Evolutionary conservation across 495 filamentous ascomycete species (phyloP).

Genomic region (Parmelia sp.): DNA sequence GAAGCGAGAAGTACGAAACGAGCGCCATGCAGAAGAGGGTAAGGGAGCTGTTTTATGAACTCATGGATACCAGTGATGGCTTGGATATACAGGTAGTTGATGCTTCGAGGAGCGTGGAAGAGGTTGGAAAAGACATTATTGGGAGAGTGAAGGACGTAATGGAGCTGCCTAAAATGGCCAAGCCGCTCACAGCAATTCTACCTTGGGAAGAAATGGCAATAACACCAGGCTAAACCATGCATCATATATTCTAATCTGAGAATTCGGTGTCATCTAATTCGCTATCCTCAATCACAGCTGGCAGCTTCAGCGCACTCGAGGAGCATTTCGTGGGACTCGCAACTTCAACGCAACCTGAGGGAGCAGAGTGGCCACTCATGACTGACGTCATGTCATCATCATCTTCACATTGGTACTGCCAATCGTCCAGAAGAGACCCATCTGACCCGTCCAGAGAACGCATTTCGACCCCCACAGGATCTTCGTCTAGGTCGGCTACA

Average conservation of each 20-base stretch:
- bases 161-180: conserved; percentile 33
- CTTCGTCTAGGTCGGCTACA: conserved; percentile 19
- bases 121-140: conserved; percentile 54
- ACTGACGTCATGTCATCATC: conserved; percentile 27
- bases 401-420: conserved; percentile 31
- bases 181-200: conserved; percentile 38
- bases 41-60: conserved; percentile 57
- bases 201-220: conserved; percentile 32
- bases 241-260: conserved; percentile 37
- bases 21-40: conserved; percentile 76
- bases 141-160: conserved; percentile 48
- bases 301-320: conserved; percentile 27
- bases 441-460: conserved; percentile 22
- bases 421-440: conserved; percentile 24
- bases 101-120: conserved; percentile 47
- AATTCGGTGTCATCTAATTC: conserved; percentile 49
- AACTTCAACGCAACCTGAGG: conserved; percentile 24
- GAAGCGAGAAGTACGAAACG: conserved; percentile 83
- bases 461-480: conserved; percentile 19
- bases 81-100: conserved; percentile 42
- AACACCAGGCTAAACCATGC: background rate
- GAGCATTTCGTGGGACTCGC: conserved; percentile 22
- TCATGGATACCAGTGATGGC: conserved; percentile 36
- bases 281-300: conserved; percentile 56
- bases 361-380: conserved; percentile 33